Evolutionary conservation across 2,329 filamentous ascomycete species (phyloP), one percentile per base, ranked within the genome.

Genomic region (Fusarium brachygibbosum): DNA sequence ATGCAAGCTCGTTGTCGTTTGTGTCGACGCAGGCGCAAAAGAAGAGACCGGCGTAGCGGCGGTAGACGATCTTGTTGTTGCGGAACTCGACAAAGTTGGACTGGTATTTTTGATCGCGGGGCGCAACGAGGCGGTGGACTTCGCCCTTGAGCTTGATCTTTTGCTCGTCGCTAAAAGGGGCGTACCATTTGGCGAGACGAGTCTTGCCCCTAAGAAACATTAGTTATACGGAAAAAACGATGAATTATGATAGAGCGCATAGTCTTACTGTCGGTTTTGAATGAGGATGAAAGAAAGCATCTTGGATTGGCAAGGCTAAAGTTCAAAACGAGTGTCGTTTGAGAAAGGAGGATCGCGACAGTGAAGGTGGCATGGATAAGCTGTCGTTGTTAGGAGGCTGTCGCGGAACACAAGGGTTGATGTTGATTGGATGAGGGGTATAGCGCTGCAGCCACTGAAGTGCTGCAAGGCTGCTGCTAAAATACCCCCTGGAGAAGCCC

Each of bases 131-230:
- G 68, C 96, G 94, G 86, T 99, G 96, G 75, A 98, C 93, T 85
- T 99, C 96, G 87, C 96, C 96, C 82, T 99, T 99, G 76, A 99
- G 87, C 83, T 97, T 98, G 81, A 99, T 93, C 85, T 99, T 99
- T 81, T 99, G 94, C 80, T 98, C 95, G 85, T 99, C 96, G 82
- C 90, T 97, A 85, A 98, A 99, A 66, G 96, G 95, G 73, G 92
- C 93, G 85, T 99, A 99, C 95, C 95, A 99, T 84, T 99, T 99
- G 71, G 96, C 96, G 70, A 99, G 88, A 75, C 96, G 92, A 75
- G 96, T 99, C 85, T 99, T 99, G 83, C 96, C 96, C 87, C 95
- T 98, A 71, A 38, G 54, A 37, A 32, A 49, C 29, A 29, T 62
- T 52, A 57, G 53, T 29, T 29, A 29, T 54, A 55, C 17, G 19